These are phyloP conservation scores for Magnusiomyces clavatus DNA, from an alignment of 1,139 yeast species.

Conservation along the genomic window DNA sequence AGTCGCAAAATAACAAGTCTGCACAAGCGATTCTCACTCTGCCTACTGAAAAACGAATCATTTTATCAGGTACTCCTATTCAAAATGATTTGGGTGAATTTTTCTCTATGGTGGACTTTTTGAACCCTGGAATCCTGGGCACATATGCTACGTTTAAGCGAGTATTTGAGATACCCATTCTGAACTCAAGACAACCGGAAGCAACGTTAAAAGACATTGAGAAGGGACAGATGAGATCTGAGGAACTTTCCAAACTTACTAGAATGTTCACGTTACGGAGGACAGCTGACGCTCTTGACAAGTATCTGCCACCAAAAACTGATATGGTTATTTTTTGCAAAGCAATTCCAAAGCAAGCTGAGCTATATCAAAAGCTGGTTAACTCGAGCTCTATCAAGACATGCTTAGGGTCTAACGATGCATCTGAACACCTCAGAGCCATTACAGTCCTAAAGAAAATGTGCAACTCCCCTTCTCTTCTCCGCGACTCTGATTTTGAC, in stretches of 20 bases:
- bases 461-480: constrained; percentile 71
- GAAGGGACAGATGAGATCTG: constrained; percentile 55
- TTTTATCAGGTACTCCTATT: constrained; percentile 89
- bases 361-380: constrained; percentile 46
- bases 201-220: constrained; percentile 47
- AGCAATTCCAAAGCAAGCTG: constrained; percentile 58
- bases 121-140: constrained; percentile 80
- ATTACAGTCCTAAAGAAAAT: constrained; percentile 73
- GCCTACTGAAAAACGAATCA: constrained; percentile 48
- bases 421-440: constrained; percentile 49
- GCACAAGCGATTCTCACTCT: constrained; percentile 53
- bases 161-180: constrained; percentile 62
- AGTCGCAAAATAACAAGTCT: constrained; percentile 54
- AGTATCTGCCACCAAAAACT: constrained; percentile 66
- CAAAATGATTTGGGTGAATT: constrained; percentile 87
- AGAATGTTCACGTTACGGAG: constrained; percentile 66
- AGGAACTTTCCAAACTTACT: constrained; percentile 55
- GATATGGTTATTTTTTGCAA: constrained; percentile 74
- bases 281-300: constrained; percentile 56
- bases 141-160: constrained; percentile 55
- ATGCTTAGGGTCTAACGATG: constrained; percentile 31
- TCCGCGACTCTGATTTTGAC: constrained; percentile 31
- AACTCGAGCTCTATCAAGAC: constrained; percentile 37
- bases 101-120: constrained; percentile 69
- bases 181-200: constrained; percentile 63